Evolutionary conservation across 805 yeast genomes (phyloP).

Genomic region (Zygotorulaspora sp.): DNA sequence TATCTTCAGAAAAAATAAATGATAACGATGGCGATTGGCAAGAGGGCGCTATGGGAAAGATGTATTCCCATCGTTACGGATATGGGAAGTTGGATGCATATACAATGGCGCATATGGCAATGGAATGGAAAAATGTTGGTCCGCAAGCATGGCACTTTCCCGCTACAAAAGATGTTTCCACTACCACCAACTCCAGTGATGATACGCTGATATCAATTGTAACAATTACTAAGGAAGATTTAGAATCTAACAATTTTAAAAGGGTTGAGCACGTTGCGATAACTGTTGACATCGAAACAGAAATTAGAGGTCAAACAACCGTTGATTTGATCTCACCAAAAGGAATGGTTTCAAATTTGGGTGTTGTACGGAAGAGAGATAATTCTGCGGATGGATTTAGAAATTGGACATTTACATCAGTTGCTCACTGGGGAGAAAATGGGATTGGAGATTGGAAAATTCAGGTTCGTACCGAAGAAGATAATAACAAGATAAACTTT

Average conservation of each 20-base stretch:
- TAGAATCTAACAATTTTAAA: constrained; percentile 57
- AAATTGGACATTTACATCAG: constrained; percentile 92
- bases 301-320: constrained; percentile 63
- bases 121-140: constrained; percentile 75
- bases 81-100: constrained; percentile 89
- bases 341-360: constrained; percentile 71
- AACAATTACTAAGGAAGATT: constrained; percentile 44
- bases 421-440: constrained; percentile 98
- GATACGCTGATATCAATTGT: constrained; percentile 37
- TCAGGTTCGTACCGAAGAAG: constrained; percentile 48
- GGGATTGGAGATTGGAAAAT: constrained; percentile 82
- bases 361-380: constrained; percentile 62
- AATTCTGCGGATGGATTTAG: constrained; percentile 51
- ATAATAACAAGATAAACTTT: constrained; percentile 40
- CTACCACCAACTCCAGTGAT: constrained; percentile 23
- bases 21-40: constrained; percentile 71
- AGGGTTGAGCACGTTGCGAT: constrained; percentile 83
- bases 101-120: constrained; percentile 64
- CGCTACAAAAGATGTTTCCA: constrained; percentile 38
- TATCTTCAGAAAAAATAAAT: constrained; percentile 65
- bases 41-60: constrained; percentile 56
- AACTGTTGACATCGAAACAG: constrained; percentile 62
- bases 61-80: constrained; percentile 83
- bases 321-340: constrained; percentile 67
- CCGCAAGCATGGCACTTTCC: constrained; percentile 82